Evolutionary conservation across 1,139 yeast species (phyloP), one percentile per base, ranked within the genome.

Genomic region (Ogataea hybrid): DNA sequence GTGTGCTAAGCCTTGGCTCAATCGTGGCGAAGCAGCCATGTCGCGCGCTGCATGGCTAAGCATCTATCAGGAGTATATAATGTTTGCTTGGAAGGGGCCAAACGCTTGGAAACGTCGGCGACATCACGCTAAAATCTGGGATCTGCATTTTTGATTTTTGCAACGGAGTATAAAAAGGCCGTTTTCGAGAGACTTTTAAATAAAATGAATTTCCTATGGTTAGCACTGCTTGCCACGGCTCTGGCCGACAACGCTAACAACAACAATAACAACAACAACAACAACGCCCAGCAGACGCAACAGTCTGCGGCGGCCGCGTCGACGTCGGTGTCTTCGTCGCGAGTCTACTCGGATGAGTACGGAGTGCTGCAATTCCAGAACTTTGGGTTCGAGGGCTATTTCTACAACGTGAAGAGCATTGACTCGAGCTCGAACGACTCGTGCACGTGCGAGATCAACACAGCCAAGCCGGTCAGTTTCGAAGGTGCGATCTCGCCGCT

Each of bases 401-500:
- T 77, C 64, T 66, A 65, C 46, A 80, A 81, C 37, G 86, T 85
- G 17, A 44, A 49, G 14, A 38, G 48, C 8, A 56, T 59, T 16
- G 73, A 77, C 56, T 66, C 69, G 44, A 51, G 70, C 25, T 70
- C 71, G 65, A 64, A 77, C 54, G 79, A 77, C 27, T 49, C 64
- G 14, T 83, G 92, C 68, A 52, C 75, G 14, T 81, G 84, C 61
- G 67, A 67, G 48, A 59, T 72, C 11, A 72, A 67, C 29, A 57
- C 65, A 7, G 68, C 63, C 12, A 55, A 61, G 37, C 60, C 62
- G 22, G 53, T 65, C 27, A 57, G 72, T 39, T 82, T 84, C 61
- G 63, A 71, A 15, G 92, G 92, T 31, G 63, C 73, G 43, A 75
- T 80, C 63, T 69, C 89, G 35, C 94, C 94, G 12, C 64, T 84